Conservation (phyloP, 139 green algal species). For the Picocystis salinarum region DNA sequence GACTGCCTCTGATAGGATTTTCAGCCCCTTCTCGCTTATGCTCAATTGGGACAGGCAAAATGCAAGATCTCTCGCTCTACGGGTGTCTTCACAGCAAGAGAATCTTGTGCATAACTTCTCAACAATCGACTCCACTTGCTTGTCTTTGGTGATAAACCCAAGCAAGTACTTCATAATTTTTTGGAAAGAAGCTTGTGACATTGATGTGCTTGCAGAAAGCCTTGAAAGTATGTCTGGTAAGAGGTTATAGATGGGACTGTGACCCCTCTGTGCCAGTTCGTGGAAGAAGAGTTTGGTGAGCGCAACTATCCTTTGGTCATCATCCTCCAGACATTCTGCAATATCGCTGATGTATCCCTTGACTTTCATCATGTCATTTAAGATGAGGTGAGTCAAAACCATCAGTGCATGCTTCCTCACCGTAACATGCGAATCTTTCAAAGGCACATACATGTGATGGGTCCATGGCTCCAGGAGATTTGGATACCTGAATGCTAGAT, state of each 20-base stretch:
- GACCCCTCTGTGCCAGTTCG: slow-evolving; percentile 45
- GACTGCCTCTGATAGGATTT: slow-evolving; percentile 45
- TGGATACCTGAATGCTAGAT: slow-evolving; percentile 74
- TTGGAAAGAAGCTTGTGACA: slow-evolving; percentile 9
- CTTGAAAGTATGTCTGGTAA: slow-evolving; percentile 73
- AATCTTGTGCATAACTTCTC: slow-evolving; percentile 58
- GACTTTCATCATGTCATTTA: slow-evolving; percentile 93
- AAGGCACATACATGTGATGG: slow-evolving; percentile 48
- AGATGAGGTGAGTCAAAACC: slow-evolving; percentile 81
- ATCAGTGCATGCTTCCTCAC: slow-evolving; percentile 58
- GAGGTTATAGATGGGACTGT: slow-evolving; percentile 80
- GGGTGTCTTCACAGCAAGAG: slow-evolving; percentile 2
- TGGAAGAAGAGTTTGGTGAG: slow-evolving; percentile 58
- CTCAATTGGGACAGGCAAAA: slow-evolving; percentile 50
- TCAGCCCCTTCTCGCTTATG: slow-evolving; percentile 62
- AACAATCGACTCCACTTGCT: slow-evolving; percentile 47
- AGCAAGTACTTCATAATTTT: slow-evolving; percentile 34
- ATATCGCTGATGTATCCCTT: slow-evolving; percentile 72
- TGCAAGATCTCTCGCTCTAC: slow-evolving; percentile 43
- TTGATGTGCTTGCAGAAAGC: slow-evolving; percentile 15
- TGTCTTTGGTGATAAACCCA: slow-evolving; percentile 67
- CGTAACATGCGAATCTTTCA: slow-evolving; percentile 25
- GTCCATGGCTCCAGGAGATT: slow-evolving; percentile 90
- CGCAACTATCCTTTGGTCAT: slow-evolving; percentile 22
- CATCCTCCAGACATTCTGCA: slow-evolving; percentile 54